These are phyloP conservation scores for Zymoseptoria tritici DNA, from an alignment of 2,329 filamentous ascomycete species.

Conservation along the genomic window DNA sequence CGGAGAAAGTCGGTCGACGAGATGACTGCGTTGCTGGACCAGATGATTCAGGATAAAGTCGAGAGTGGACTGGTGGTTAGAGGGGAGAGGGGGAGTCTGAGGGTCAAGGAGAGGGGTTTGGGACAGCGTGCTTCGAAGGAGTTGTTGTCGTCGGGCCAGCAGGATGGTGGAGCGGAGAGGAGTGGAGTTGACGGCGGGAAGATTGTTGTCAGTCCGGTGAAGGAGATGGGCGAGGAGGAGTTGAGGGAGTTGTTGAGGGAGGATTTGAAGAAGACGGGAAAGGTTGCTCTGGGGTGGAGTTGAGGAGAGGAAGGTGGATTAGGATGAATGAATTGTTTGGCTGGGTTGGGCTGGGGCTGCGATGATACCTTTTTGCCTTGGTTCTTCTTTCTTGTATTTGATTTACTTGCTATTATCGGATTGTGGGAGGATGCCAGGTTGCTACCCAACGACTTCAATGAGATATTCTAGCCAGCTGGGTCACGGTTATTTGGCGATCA, in stretches of 20 bases:
- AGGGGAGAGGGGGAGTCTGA: slow-evolving; percentile 59
- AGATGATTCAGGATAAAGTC: slow-evolving; percentile 89
- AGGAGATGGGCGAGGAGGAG: not conserved
- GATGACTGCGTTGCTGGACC: slow-evolving; percentile 86
- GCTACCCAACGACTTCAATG: too few species aligned
- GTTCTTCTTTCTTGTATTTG: not conserved
- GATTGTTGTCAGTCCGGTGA: not conserved
- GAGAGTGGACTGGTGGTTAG: slow-evolving; percentile 66
- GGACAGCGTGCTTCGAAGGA: not conserved
- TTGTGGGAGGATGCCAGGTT: too few species aligned
- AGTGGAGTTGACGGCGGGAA: not conserved
- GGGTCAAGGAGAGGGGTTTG: slow-evolving; percentile 22
- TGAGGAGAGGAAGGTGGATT: not conserved
- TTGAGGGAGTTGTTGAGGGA: not conserved
- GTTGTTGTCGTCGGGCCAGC: not conserved
- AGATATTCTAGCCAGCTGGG: too few species aligned
- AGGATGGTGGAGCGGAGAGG: not conserved
- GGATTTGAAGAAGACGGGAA: not conserved
- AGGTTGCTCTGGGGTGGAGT: not conserved
- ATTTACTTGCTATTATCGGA: not conserved
- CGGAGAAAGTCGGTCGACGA: slow-evolving; percentile 66
- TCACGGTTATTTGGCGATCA: too few species aligned
- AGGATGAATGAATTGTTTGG: not conserved
- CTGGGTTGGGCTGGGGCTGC: not conserved
- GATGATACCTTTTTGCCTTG: not conserved